Evolutionary conservation across 2,329 filamentous ascomycete genomes (phyloP), one percentile per base, ranked within the genome.

Genomic region (Davidsoniella virescens): DNA sequence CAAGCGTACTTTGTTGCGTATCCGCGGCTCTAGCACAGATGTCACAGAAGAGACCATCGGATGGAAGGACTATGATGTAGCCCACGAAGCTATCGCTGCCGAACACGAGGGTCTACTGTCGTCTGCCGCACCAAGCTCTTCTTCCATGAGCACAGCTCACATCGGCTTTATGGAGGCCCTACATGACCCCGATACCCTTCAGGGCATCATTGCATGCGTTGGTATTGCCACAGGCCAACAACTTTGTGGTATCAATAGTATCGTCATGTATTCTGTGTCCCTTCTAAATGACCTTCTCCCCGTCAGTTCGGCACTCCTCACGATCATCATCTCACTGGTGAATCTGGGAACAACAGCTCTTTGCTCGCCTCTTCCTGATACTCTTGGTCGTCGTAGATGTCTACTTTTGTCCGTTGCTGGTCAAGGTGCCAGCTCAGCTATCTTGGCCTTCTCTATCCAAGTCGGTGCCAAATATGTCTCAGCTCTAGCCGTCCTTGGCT

Each of bases 261-360:
- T 96, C 60, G 84, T 96, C 65, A 95, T 98, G 88, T 98, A 98
- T 65, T 94, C 88, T 2, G 92, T 96, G 5, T 87, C 85, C 0
- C 78, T 98, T 1, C 75, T 98, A 12, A 78, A 83, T 29, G 79
- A 80, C 55, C 74, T 96, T 1, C 75, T 98, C 0, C 83, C 86
- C 3, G 77, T 87, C 44, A 87, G 80, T 54, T 90, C 88, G 0
- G 82, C 83, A 0, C 67, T 93, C 1, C 73, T 98, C 48, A 94
- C 90, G 50, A 90, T 96, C 54, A 67, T 84, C 50, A 87, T 96
- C 53, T 94, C 87, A 0, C 73, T 79, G 10, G 76, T 94, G 61
- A 96, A 96, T 65, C 77, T 98, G 36, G 59, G 86, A 58, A 85
- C 85, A 47, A 96, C 92, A 0, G 69, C 85, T 16, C 75, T 76